A percentile compares a stretch with the other conserved stretches of the same genome.
phyloP scores from a whole-genome alignment of 345 rosid genomes.

The Aquilaria malaccensis region DNA sequence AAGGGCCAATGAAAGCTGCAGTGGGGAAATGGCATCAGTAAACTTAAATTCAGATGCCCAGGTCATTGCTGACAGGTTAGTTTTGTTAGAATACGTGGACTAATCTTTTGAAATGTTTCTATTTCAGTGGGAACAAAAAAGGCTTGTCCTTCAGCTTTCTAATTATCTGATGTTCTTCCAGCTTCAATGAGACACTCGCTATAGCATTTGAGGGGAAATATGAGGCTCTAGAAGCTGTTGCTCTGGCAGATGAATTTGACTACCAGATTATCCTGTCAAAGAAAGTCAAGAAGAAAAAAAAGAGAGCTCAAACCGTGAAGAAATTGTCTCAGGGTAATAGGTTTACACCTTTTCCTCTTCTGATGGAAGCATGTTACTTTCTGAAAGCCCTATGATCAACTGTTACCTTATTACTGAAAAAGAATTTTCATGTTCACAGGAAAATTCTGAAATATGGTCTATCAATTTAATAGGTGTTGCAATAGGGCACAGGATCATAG shows the following conservation, averaged over 20 bases:
- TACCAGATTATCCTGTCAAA: conserved; percentile 15
- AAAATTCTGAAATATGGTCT: no score
- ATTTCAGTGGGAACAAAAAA: no score
- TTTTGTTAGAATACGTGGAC: background rate
- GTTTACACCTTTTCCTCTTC: conserved; percentile 18
- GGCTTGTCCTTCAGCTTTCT: no score
- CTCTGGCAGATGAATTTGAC: conserved; percentile 23
- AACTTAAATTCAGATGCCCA: conserved; percentile 12
- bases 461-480: no score
- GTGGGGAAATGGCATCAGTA: conserved; percentile 10
- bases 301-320: conserved; percentile 31
- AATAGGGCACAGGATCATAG: no score
- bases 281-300: conserved; percentile 42
- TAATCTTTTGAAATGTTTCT: background rate
- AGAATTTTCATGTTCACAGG: background rate
- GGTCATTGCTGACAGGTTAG: conserved; percentile 31
- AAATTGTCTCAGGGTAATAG: conserved; percentile 30
- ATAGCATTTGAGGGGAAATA: conserved; percentile 19
- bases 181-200: conserved; percentile 25
- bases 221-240: conserved; percentile 18
- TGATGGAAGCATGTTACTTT: background rate
- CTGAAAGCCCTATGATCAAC: no score
- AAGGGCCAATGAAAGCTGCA: conserved; percentile 15
- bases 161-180: conserved; percentile 19
- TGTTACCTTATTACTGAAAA: no score